These are phyloP conservation scores for Basidioascus undulatus DNA, from an alignment of 768 basidiomycete genomes.

Conservation along the genomic window DNA sequence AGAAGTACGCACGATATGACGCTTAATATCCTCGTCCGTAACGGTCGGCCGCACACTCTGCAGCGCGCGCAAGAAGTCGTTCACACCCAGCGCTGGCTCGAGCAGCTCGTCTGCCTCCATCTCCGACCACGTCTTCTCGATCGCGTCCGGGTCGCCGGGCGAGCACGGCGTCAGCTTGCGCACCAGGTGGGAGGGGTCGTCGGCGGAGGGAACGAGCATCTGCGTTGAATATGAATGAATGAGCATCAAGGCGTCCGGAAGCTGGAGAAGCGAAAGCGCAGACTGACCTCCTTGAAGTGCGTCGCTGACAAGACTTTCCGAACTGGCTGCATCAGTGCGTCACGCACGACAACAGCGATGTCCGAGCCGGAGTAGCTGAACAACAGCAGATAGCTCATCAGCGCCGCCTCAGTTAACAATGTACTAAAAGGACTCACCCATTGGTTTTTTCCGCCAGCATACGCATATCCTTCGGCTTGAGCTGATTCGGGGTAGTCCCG, in stretches of 20 bases:
- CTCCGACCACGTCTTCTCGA: slow-evolving; percentile 74
- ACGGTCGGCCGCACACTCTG: slow-evolving; percentile 66
- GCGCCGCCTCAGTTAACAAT: not conserved
- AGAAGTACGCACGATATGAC: slow-evolving; percentile 71
- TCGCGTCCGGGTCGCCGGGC: slow-evolving; percentile 61
- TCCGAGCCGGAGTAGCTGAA: slow-evolving; percentile 72
- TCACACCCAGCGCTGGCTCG: slow-evolving; percentile 56
- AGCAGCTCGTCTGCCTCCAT: slow-evolving; percentile 64
- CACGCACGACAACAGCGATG: slow-evolving; percentile 78
- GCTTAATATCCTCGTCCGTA: slow-evolving; percentile 59
- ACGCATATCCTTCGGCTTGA: slow-evolving; percentile 53
- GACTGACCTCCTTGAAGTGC: slow-evolving; percentile 48
- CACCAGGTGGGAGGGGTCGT: slow-evolving; percentile 14
- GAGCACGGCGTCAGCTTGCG: slow-evolving; percentile 81
- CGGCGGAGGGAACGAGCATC: slow-evolving; percentile 10
- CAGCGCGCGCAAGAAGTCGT: slow-evolving; percentile 62
- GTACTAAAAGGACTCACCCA: slow-evolving; percentile 25
- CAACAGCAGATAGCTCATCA: not conserved
- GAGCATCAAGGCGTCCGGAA: slow-evolving; percentile 9
- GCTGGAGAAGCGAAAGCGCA: not conserved
- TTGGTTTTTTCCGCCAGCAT: slow-evolving; percentile 64
- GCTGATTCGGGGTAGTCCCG: slow-evolving; percentile 70
- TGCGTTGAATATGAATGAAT: not conserved
- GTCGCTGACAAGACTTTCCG: slow-evolving; percentile 87
- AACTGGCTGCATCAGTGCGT: slow-evolving; percentile 95